phyloP scores from a whole-genome alignment of 257 asterid species.

The Penstemon barbatus region DNA sequence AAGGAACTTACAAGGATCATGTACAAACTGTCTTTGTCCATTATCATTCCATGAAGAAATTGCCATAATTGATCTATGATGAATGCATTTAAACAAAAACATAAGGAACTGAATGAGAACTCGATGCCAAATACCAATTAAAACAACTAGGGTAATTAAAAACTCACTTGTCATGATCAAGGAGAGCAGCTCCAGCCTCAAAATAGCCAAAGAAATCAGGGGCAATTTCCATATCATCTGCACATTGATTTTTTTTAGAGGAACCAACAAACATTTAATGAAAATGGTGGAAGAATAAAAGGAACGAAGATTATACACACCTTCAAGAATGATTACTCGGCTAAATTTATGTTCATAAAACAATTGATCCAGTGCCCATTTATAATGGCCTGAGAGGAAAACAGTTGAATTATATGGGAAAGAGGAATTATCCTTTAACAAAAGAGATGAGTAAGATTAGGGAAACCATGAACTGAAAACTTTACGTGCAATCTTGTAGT shows the following conservation, averaged over 20 bases:
- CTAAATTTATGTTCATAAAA: conserved; percentile 82
- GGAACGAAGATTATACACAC: conserved; percentile 41
- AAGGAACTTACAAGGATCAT: conserved; percentile 81
- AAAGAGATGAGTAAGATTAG: conserved; percentile 25
- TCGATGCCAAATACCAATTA: background rate
- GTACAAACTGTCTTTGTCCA: conserved; percentile 93
- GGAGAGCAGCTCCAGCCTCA: conserved; percentile 94
- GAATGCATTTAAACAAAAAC: conserved; percentile 18
- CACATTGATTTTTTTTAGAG: conserved; percentile 35
- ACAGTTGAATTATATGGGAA: conserved; percentile 19
- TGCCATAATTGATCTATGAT: conserved; percentile 85
- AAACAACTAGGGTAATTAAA: background rate
- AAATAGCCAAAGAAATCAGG: conserved; percentile 93
- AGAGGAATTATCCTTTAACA: conserved; percentile 27
- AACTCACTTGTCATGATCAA: conserved; percentile 89
- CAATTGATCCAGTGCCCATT: conserved; percentile 96
- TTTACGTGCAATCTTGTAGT: conserved; percentile 97
- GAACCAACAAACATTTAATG: background rate
- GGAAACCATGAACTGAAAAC: conserved; percentile 28
- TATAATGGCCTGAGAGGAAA: conserved; percentile 79
- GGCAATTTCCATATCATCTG: conserved; percentile 99
- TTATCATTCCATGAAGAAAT: conserved; percentile 99
- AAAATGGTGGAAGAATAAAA: conserved; percentile 10
- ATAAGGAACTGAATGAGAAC: conserved; percentile 23
- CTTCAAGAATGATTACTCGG: conserved; percentile 96